These are phyloP conservation scores for Xylaria sp. DNA, from an alignment of 2,329 filamentous ascomycete genomes.

Conservation along the genomic window DNA sequence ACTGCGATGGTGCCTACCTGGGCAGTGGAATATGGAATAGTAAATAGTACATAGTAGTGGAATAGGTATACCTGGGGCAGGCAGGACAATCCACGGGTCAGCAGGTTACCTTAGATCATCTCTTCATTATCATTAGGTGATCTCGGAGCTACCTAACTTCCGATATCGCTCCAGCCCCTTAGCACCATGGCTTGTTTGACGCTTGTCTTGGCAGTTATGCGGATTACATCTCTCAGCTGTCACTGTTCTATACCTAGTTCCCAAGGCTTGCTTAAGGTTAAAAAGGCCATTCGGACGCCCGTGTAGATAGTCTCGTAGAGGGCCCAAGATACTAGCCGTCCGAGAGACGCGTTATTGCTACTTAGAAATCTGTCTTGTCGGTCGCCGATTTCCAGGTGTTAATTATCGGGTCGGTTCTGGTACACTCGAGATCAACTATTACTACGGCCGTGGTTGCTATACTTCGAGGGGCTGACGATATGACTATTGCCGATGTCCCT, in stretches of 20 bases:
- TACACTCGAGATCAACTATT: background rate
- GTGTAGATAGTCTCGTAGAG: background rate
- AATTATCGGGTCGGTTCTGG: conserved; percentile 7
- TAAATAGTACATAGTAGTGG: background rate
- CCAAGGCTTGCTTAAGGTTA: background rate
- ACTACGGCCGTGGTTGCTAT: background rate
- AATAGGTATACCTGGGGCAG: background rate
- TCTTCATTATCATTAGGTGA: conserved; percentile 11
- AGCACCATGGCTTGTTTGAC: background rate
- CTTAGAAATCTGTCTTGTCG: too few relatives aligned
- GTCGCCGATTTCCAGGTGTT: background rate
- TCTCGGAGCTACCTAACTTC: background rate
- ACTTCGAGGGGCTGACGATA: background rate
- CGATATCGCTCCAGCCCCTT: conserved; percentile 10
- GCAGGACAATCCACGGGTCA: background rate
- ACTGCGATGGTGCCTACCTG: background rate
- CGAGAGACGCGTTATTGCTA: background rate
- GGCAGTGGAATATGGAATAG: too few relatives aligned
- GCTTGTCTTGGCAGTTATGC: background rate
- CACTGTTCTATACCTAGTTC: background rate
- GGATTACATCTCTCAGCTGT: background rate
- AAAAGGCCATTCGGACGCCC: background rate
- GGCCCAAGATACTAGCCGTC: background rate
- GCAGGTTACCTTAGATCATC: background rate
- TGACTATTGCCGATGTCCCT: background rate